A percentile compares a stretch with the other conserved stretches of the same genome.
Evolutionary conservation across 2,329 filamentous ascomycete genomes (phyloP).

Genomic region (Beauveria sp.): DNA sequence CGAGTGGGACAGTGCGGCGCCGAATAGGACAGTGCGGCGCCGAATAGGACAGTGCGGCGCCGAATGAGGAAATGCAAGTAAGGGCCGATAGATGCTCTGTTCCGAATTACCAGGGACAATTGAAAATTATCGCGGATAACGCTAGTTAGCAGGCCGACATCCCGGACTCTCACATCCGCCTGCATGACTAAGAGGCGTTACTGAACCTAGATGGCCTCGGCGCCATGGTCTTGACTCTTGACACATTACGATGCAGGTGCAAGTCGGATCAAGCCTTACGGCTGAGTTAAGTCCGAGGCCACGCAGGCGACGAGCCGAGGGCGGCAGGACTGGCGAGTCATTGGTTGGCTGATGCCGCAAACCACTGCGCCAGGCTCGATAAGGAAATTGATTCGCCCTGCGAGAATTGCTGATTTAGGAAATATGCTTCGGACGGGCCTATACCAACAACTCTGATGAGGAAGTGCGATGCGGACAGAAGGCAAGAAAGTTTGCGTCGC

Average conservation of each 20-base stretch:
- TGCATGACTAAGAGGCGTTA: not conserved
- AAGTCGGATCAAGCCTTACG: not conserved
- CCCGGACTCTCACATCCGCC: no score
- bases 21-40: no score
- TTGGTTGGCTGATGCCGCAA: not conserved
- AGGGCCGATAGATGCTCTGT: not conserved
- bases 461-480: not conserved
- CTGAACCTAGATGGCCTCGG: not conserved
- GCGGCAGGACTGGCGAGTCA: not conserved
- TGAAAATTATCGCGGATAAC: not conserved
- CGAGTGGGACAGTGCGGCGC: no score
- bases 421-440: not conserved
- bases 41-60: no score
- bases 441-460: not conserved
- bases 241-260: not conserved
- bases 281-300: not conserved
- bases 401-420: slow-evolving; percentile 1
- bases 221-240: no score
- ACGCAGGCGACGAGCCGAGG: no score
- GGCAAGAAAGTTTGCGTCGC: not conserved
- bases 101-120: not conserved
- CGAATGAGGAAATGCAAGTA: not conserved
- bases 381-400: not conserved
- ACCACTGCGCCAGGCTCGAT: not conserved
- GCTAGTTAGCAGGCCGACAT: not conserved